Evolutionary conservation across 768 basidiomycete genomes (phyloP), one percentile per base, ranked within the genome.

Genomic region (Macrolepiota fuliginosa): DNA sequence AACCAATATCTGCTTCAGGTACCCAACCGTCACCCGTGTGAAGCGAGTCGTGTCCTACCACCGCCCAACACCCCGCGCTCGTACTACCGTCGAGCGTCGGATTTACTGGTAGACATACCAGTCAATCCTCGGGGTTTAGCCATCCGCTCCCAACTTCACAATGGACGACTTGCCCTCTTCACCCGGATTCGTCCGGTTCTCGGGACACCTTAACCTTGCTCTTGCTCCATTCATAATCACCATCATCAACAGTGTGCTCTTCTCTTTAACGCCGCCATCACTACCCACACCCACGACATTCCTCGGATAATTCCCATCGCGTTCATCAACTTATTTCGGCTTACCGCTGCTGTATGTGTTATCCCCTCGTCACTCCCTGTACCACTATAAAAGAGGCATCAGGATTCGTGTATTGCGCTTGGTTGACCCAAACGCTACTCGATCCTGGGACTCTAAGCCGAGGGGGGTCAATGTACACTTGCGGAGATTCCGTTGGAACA

Each of bases 21-120:
- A 88, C 69, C 92, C 91, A n/a, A 78, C 83, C 49, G 87, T 94
- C 54, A 89, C 90, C 62, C 89, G 89, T 64, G 85, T 94, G 59
- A 84, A 81, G 68, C 88, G 92, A 64, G 88, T 88, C 50, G 81
- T 91, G 63, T 86, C 86, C 75, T 68, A 78, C 53, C 82, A 79
- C 58, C 82, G 83, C 69, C 72, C 68, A 59, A 77, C 61, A 17
- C 62, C 27, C 62, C 70, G 62, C 73, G 77, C 39, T 72, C 79
- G 84, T 62, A 90, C 29, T 3, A 32, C 88, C 64, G 70, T 92
- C 69, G 90, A 92, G 73, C 87, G 91, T 61, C 79, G 82, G 63
- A 82, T 92, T 68, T 88, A 89, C 76, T 93, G 87, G 88, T 92
- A 77, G 81, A 67, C 69, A 49, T n/a, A 54, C 49, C 46, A 19